phyloP scores from a whole-genome alignment of 1,284 basidiomycete species.

The Neonothopanus nambi region DNA sequence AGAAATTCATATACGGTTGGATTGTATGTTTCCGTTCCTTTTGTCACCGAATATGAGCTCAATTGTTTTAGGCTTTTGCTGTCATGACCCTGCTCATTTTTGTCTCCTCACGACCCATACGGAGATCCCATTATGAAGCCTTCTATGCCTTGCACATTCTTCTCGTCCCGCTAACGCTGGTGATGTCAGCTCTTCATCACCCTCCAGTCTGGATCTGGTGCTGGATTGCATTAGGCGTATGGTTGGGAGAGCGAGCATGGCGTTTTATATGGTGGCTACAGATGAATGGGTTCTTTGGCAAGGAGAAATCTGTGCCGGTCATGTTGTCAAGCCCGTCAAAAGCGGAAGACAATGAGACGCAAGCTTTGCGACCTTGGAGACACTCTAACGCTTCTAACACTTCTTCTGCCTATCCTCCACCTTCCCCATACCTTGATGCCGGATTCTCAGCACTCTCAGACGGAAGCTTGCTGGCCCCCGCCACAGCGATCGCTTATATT shows the following conservation, averaged over 20 bases:
- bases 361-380: slow-evolving; percentile 1
- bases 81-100: slow-evolving; percentile 69
- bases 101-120: slow-evolving; percentile 63
- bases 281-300: slow-evolving; percentile 54
- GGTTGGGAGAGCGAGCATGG: slow-evolving; percentile 66
- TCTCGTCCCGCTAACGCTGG: slow-evolving; percentile 62
- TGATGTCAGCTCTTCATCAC: slow-evolving; percentile 68
- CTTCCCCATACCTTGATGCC: slow-evolving; percentile 15
- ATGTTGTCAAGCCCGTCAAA: neutral
- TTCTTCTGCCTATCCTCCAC: slow-evolving; percentile 15
- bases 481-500: slow-evolving; percentile 32
- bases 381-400: slow-evolving; percentile 8
- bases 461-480: slow-evolving; percentile 13
- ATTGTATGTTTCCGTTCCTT: slow-evolving; percentile 47
- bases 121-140: slow-evolving; percentile 70
- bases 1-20: slow-evolving; percentile 75
- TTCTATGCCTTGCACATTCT: slow-evolving; percentile 78
- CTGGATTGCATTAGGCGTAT: slow-evolving; percentile 62
- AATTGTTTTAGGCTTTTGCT: slow-evolving; percentile 57
- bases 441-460: slow-evolving; percentile 11
- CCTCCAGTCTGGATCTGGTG: slow-evolving; percentile 72
- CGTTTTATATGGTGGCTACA: slow-evolving; percentile 63
- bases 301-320: slow-evolving; percentile 11
- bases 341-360: neutral
- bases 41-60: slow-evolving; percentile 6